A percentile compares a stretch with the other conserved stretches of the same genome.
These are phyloP conservation scores for Kwoniella sp. DNA, from an alignment of 768 basidiomycete species.

Conservation along the genomic window DNA sequence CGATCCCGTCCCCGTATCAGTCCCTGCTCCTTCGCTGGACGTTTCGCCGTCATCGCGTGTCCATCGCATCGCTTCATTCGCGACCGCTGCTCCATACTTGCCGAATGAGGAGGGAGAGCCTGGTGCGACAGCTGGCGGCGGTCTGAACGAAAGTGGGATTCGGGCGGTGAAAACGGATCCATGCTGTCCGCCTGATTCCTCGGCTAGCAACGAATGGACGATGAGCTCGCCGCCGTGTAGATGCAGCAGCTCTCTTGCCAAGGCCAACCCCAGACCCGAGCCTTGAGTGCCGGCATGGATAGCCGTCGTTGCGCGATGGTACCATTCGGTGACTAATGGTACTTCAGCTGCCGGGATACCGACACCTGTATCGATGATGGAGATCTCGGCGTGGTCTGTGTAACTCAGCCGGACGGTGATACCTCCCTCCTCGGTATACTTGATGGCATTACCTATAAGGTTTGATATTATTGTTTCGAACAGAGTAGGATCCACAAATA, in stretches of 20 bases:
- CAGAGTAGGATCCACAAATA: constrained; percentile 43
- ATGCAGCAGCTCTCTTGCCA: constrained; percentile 54
- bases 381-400: constrained; percentile 46
- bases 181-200: constrained; percentile 40
- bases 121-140: neutral
- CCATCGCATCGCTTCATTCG: constrained; percentile 56
- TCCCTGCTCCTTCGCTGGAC: constrained; percentile 28
- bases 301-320: constrained; percentile 55
- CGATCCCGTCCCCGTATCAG: constrained; percentile 13
- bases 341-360: constrained; percentile 56
- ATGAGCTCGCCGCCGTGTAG: constrained; percentile 57
- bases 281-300: constrained; percentile 55
- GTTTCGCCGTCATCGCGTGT: constrained; percentile 25
- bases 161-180: constrained; percentile 48
- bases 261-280: constrained; percentile 57
- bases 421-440: constrained; percentile 55
- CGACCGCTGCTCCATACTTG: constrained; percentile 52
- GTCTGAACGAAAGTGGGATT: constrained; percentile 33
- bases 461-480: constrained; percentile 47
- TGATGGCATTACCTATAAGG: constrained; percentile 46
- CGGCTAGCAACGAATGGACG: constrained; percentile 43
- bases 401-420: constrained; percentile 55
- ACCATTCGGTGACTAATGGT: constrained; percentile 54
- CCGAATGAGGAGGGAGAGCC: constrained; percentile 21
- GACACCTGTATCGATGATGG: constrained; percentile 57